phyloP scores from a whole-genome alignment of 1,284 basidiomycete genomes.

The Pterulicium gracile region DNA sequence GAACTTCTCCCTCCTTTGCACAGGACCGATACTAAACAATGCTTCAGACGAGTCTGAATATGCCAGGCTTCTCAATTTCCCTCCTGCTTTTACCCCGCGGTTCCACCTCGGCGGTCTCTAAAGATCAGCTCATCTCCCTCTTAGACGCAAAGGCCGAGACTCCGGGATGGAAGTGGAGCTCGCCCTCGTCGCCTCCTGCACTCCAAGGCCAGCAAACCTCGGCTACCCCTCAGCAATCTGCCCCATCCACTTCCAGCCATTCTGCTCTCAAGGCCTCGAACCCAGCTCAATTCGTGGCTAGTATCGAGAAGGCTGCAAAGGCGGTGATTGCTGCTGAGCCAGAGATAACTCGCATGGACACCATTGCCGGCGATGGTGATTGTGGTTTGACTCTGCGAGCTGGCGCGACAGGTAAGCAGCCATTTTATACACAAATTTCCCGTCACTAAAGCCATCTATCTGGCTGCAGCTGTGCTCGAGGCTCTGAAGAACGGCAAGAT shows the following conservation, averaged over 20 bases:
- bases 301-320: conserved; percentile 56
- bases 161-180: conserved; percentile 80
- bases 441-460: too few species aligned
- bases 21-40: conserved; percentile 6
- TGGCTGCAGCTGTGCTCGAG: neutral
- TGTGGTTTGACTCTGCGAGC: conserved; percentile 37
- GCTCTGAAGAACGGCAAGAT: neutral
- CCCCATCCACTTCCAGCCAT: conserved; percentile 10
- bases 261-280: conserved; percentile 29
- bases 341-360: conserved; percentile 85
- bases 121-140: conserved; percentile 53
- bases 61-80: conserved; percentile 91
- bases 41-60: conserved; percentile 76
- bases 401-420: conserved; percentile 24
- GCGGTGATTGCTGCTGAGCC: conserved; percentile 72
- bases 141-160: conserved; percentile 68
- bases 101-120: conserved; percentile 32
- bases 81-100: conserved; percentile 58
- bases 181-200: conserved; percentile 25
- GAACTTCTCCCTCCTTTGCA: conserved; percentile 12
- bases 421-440: neutral
- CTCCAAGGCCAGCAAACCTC: conserved; percentile 14
- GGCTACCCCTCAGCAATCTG: conserved; percentile 11
- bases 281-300: conserved; percentile 37
- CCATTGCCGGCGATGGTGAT: conserved; percentile 65